Conservation (phyloP, 2,329 filamentous ascomycete species). For the Lasiodiplodia hormozganensis region DNA sequence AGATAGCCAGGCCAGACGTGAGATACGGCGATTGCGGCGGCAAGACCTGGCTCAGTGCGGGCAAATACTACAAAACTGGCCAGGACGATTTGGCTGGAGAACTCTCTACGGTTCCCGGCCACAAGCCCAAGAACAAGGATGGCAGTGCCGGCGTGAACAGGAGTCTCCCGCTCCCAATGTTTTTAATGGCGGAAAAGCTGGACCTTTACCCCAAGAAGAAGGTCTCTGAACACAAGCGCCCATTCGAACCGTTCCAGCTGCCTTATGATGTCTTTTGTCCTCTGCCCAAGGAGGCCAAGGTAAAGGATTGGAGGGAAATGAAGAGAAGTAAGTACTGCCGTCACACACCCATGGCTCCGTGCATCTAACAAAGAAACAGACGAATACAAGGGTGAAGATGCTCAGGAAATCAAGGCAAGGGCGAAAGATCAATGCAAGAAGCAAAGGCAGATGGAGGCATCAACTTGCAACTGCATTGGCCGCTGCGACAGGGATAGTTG, state of each 20-base stretch:
- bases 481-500: conserved; percentile 76
- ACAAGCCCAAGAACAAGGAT: conserved; percentile 45
- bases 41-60: conserved; percentile 21
- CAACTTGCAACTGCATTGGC: conserved; percentile 60
- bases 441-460: conserved; percentile 74
- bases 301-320: conserved; percentile 89
- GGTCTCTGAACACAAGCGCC: conserved; percentile 18
- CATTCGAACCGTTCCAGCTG: conserved; percentile 60
- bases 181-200: conserved; percentile 73
- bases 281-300: conserved; percentile 84
- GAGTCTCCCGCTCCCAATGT: conserved; percentile 78
- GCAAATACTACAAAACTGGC: conserved; percentile 39
- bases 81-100: conserved; percentile 17
- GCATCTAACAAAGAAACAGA: neutral
- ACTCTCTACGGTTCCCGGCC: conserved; percentile 33
- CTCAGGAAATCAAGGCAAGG: conserved; percentile 21
- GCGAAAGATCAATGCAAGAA: conserved; percentile 71
- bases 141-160: conserved; percentile 53
- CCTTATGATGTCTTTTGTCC: conserved; percentile 92
- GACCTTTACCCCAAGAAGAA: conserved; percentile 58
- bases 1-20: conserved; percentile 40
- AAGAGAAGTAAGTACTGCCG: conserved; percentile 59
- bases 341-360: neutral
- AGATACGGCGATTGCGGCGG: neutral
- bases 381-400: conserved; percentile 38